phyloP scores from a whole-genome alignment of 1,284 basidiomycete genomes.

The Moesziomyces globuligerus region DNA sequence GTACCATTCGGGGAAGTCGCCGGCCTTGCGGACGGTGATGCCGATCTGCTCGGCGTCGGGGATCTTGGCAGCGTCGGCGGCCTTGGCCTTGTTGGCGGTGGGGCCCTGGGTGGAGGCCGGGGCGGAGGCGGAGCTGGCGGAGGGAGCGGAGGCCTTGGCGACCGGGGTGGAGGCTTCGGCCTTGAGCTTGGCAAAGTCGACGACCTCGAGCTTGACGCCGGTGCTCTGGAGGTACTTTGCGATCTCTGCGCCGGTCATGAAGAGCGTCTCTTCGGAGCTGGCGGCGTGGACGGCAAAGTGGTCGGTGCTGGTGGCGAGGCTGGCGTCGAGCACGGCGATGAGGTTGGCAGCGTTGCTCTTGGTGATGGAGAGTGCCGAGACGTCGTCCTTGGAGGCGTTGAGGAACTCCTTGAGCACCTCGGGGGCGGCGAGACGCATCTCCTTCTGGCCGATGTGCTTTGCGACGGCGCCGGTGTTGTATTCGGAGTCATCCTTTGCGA shows the following conservation, averaged over 20 bases:
- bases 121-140: slow-evolving; percentile 33
- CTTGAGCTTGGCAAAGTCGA: slow-evolving; percentile 57
- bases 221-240: slow-evolving; percentile 59
- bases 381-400: slow-evolving; percentile 82
- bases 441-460: slow-evolving; percentile 86
- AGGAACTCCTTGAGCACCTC: slow-evolving; percentile 89
- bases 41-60: slow-evolving; percentile 65
- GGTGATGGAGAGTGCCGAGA: slow-evolving; percentile 61
- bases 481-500: slow-evolving; percentile 84
- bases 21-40: slow-evolving; percentile 65
- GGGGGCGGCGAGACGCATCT: slow-evolving; percentile 85
- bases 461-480: slow-evolving; percentile 75
- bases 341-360: slow-evolving; percentile 53
- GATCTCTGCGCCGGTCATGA: slow-evolving; percentile 59
- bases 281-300: slow-evolving; percentile 58
- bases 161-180: slow-evolving; percentile 42
- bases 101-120: slow-evolving; percentile 44
- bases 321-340: slow-evolving; percentile 55
- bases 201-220: slow-evolving; percentile 56
- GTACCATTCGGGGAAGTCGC: slow-evolving; percentile 67
- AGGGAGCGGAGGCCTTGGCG: slow-evolving; percentile 36
- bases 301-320: slow-evolving; percentile 51
- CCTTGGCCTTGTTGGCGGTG: slow-evolving; percentile 42
- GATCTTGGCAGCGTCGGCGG: slow-evolving; percentile 57
- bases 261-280: slow-evolving; percentile 61